Percentiles rank a stretch among this genome's conserved stretches.
Conservation (phyloP, 2,329 filamentous ascomycete species). For the Huntiella decipiens region DNA sequence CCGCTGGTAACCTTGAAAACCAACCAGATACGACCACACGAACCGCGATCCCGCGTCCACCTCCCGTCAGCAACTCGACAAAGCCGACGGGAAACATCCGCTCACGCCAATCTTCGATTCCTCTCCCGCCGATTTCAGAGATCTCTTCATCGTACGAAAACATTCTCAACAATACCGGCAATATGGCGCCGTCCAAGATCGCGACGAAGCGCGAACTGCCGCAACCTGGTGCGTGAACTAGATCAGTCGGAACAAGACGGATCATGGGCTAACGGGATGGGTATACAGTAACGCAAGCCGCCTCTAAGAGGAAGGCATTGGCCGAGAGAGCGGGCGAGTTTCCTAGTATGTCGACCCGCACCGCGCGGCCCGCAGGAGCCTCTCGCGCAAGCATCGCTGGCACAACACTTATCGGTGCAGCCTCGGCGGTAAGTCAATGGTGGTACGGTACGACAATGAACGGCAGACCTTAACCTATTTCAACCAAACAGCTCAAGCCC, state of each 20-base stretch:
- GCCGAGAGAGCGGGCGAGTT: constrained; percentile 35
- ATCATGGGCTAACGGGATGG: not conserved
- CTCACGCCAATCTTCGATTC: constrained; percentile 18
- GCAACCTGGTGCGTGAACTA: constrained; percentile 22
- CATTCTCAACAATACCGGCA: constrained; percentile 21
- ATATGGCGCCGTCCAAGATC: constrained; percentile 17
- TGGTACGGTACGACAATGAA: not conserved
- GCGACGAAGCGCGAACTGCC: constrained; percentile 33
- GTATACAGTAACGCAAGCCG: constrained; percentile 22
- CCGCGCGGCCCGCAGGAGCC: constrained; percentile 23
- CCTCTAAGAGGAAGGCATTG: constrained; percentile 41
- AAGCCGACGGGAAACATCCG: constrained; percentile 12
- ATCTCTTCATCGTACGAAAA: constrained; percentile 44
- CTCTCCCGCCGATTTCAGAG: constrained; percentile 18
- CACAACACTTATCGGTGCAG: constrained; percentile 14
- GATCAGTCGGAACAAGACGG: not conserved
- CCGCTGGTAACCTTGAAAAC: too few relatives aligned
- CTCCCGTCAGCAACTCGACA: not conserved
- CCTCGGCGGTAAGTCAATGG: constrained; percentile 10
- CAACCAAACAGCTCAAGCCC: constrained; percentile 8
- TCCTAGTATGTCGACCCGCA: constrained; percentile 20
- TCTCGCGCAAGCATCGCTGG: constrained; percentile 27
- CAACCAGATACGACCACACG: not conserved
- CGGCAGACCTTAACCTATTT: not conserved
- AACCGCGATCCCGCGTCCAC: constrained; percentile 11